phyloP scores from a whole-genome alignment of 495 filamentous ascomycete species.

The Tuber umbilicatum region DNA sequence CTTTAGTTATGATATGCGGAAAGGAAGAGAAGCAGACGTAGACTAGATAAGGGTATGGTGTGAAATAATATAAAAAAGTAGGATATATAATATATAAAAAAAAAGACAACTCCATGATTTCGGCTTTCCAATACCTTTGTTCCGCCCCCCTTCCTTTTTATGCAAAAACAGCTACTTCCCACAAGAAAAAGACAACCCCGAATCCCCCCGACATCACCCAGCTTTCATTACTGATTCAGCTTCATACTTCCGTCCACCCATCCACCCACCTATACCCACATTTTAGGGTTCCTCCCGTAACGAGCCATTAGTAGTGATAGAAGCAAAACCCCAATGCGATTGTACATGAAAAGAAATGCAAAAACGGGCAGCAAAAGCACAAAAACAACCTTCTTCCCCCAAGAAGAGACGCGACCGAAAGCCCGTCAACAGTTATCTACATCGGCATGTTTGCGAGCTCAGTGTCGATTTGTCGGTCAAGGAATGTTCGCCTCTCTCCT shows the following conservation, averaged over 20 bases:
- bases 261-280: conserved; percentile 3
- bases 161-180: conserved; percentile 26
- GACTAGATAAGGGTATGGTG: conserved; percentile 12
- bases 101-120: conserved; percentile 28
- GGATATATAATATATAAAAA: conserved; percentile 12
- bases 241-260: not conserved
- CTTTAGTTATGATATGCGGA: not conserved
- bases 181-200: conserved; percentile 26
- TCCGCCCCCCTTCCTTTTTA: conserved; percentile 19
- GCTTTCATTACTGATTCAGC: not conserved
- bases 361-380: conserved; percentile 14
- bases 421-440: conserved; percentile 16
- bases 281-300: conserved; percentile 8
- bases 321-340: conserved; percentile 19
- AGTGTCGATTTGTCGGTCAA: conserved; percentile 85
- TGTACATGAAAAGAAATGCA: conserved; percentile 24
- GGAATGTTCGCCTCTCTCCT: conserved; percentile 73
- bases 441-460: conserved; percentile 81
- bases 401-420: conserved; percentile 15
- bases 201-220: not conserved
- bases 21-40: not conserved
- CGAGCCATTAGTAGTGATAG: conserved; percentile 20
- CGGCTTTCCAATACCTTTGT: conserved; percentile 11
- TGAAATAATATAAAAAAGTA: conserved; percentile 16
- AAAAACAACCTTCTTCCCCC: not conserved